phyloP scores from a whole-genome alignment of 140 eudicot genomes.

The Senecio squalidus region DNA sequence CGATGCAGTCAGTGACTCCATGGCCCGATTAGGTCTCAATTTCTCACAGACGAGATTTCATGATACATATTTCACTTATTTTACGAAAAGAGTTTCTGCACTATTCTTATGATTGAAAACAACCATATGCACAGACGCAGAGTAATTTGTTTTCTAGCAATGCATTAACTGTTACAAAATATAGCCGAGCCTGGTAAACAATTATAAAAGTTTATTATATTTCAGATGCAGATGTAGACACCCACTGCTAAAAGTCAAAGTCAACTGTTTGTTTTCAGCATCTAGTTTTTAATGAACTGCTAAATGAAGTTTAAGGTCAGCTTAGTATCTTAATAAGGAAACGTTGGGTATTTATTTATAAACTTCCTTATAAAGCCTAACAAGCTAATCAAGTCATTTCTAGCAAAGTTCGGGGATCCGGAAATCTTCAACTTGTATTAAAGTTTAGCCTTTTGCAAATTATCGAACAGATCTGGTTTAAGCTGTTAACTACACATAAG shows the following conservation, averaged over 20 bases:
- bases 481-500: neutral
- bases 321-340: too few species aligned
- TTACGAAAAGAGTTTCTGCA: neutral
- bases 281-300: too few species aligned
- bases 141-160: neutral
- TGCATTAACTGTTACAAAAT: neutral
- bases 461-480: neutral
- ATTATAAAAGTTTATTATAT: neutral
- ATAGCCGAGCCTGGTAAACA: neutral
- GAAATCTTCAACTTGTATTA: neutral
- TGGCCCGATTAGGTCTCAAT: too few species aligned
- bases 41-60: neutral
- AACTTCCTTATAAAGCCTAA: neutral
- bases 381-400: neutral
- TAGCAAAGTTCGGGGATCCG: neutral
- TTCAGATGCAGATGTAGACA: constrained; percentile 3
- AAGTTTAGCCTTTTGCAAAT: neutral
- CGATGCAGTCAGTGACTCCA: neutral
- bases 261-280: too few species aligned
- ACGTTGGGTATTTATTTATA: neutral
- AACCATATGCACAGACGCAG: neutral
- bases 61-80: neutral
- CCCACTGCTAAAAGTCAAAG: too few species aligned
- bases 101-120: neutral
- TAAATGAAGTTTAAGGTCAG: too few species aligned